Evolutionary conservation across 129 eudicot genomes (phyloP), one percentile per base, ranked within the genome.

Genomic region (Centaurea solstitialis): DNA sequence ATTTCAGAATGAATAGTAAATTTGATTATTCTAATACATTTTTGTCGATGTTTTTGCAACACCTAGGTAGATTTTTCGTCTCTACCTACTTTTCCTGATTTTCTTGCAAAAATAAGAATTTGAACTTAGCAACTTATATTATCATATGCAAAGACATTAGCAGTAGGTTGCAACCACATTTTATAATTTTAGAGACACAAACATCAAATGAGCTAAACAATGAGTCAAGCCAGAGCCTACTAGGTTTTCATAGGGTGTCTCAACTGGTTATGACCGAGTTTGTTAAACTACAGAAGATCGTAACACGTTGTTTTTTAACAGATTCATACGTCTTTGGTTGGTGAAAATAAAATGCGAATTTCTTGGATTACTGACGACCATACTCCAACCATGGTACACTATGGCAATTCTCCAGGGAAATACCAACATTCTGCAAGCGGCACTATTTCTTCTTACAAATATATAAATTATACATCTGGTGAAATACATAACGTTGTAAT

Each of bases 321-420:
- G 97, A 93, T 92, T 41, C 97, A 86, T 72, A 68, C 88, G 50
- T 87, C 97, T 30, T 50, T 87, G 59, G 90, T 87, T 9, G 91
- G 92, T 7, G 20, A 15, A 33, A 84, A 90, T 47, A 86, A 77
- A 65, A 92, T 90, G 91, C 84, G 94, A 75, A 85, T 92, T 73
- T 74, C 97, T 81, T 93, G 98, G 96, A 93, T 91, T 2, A 89
- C 98, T 0, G 77, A 79, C 15, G 73, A 78, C 1, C 50, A 72
- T 9, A 84, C 88, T 50, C 88, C 88, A 22, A 37, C 96, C n/a
- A 82, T 47, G 7, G 92, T 91, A 18, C 26, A 71, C 74, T 93
- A 89, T 59, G 92, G 94, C 28, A 86, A 86, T 11, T 83, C 94
- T 62, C 62, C 92, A 0, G 89, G 88, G 28, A 62, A 33, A 5